These are phyloP conservation scores for Calonectria montana DNA, from an alignment of 2,329 filamentous ascomycete species.

Conservation along the genomic window DNA sequence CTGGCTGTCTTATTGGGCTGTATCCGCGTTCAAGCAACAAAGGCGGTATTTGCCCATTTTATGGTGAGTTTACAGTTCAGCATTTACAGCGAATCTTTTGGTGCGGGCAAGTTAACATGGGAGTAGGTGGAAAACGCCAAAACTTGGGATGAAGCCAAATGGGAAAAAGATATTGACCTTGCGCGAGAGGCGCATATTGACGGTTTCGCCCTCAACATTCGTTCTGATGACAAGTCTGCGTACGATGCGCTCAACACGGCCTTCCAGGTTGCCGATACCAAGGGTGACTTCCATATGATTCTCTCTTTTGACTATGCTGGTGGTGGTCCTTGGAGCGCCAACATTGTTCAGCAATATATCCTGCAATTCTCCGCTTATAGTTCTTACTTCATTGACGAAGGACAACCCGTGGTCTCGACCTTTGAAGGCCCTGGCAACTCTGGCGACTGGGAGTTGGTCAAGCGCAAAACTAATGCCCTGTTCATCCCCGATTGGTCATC, in stretches of 20 bases:
- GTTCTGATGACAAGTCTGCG: conserved; percentile 2
- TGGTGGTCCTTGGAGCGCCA: conserved; percentile 4
- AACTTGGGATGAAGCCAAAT: conserved; percentile 5
- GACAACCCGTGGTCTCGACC: conserved; percentile 9
- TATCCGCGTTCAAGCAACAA: background rate
- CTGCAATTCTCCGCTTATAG: conserved; percentile 1
- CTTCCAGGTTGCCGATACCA: background rate
- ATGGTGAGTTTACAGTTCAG: background rate
- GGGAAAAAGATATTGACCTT: conserved; percentile 8
- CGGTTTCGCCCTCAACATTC: conserved; percentile 8
- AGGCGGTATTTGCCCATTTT: background rate
- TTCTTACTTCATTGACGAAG: conserved; percentile 4
- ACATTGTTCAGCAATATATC: conserved; percentile 10
- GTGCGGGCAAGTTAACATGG: background rate
- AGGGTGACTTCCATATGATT: conserved; percentile 11
- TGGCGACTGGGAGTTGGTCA: conserved; percentile 11
- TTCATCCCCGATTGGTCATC: conserved; percentile 19
- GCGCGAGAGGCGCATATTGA: conserved; percentile 6
- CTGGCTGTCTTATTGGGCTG: background rate
- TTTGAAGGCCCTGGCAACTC: conserved; percentile 14
- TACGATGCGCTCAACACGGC: background rate
- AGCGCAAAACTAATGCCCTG: background rate
- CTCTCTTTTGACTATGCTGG: conserved; percentile 23
- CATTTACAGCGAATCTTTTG: background rate
- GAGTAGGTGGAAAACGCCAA: conserved; percentile 8